Base-by-base conservation (phyloP, 768 basidiomycete genomes). In the Lactarius akahatsu region DNA sequence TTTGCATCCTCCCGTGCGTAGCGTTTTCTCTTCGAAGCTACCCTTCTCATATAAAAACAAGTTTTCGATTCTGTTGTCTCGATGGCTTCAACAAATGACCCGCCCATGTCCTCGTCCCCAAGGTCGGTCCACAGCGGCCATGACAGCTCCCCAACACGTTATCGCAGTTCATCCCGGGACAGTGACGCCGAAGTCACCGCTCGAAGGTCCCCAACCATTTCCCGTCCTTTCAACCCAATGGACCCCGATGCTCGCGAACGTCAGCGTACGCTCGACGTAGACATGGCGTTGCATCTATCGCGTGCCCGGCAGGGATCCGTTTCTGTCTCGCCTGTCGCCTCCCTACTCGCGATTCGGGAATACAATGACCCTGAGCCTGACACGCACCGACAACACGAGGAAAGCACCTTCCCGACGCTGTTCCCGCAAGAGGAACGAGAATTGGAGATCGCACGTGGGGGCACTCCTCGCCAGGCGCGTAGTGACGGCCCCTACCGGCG, bases 241-340 rank as follows among this genome's bases (percentile, higher is more conserved):
- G 88, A 92, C 73, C 86, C 89, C 0, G 85, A 91, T 61, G 86
- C 85, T 23, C 81, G 88, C 62, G 94, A 97, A 76, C 86, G 95
- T 23, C 95, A 98, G 80, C 85, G 91, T 43, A 87, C 92, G 7
- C 92, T 97, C 89, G 96, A 98, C 72, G 92, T 92, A 0, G 94
- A 96, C 72, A 93, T 94, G 90, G 92, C 91, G 61, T 83, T 92
- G 74, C 89, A 90, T 38, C 83, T 90, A 50, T 90, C 88, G 30
- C 81, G 85, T 26, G 90, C 89, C 1, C 83, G 91, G 26, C 80
- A 88, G 66, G 86, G 86, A 59, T 88, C 88, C 0, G 71, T 86
- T 4, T 71, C 70, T 9, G 75, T 68, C 32, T 66, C 69, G 6
- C 66, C 72, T 16, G 63, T 78, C 4, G 54, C 71, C 60, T 73